Conservation (phyloP, 78 protist genomes). For the Dictyostelium brefeldianum region DNA sequence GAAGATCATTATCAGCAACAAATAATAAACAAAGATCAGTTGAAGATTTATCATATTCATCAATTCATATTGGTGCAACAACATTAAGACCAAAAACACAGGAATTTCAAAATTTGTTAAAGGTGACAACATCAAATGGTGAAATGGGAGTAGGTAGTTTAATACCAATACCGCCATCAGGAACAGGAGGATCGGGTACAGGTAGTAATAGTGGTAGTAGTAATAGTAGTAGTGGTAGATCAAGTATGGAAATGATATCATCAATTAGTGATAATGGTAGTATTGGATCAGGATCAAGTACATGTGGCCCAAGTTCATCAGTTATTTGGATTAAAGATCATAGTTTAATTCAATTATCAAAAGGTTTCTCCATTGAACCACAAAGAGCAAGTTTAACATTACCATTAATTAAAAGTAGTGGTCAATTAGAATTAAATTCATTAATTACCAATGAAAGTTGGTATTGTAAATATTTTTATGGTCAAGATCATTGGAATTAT, state of each 20-base stretch:
- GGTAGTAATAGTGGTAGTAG: background rate
- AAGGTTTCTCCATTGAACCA: slow-evolving; percentile 44
- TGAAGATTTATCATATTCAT: slow-evolving; percentile 2
- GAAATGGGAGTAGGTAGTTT: background rate
- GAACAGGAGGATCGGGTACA: background rate
- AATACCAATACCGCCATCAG: background rate
- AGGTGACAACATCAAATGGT: background rate
- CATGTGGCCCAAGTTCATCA: too few relatives aligned
- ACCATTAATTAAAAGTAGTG: background rate
- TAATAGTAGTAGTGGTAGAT: slow-evolving; percentile 4
- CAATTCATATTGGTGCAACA: background rate
- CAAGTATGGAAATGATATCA: background rate
- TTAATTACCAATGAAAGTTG: slow-evolving; percentile 61
- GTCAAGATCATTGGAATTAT: slow-evolving; percentile 42
- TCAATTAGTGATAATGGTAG: background rate
- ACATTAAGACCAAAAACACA: background rate
- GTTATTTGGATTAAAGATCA: slow-evolving; percentile 14
- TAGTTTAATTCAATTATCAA: slow-evolving; percentile 31
- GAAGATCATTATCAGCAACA: background rate
- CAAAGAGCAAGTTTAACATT: background rate
- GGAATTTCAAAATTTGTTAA: slow-evolving; percentile 14
- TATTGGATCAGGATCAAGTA: background rate
- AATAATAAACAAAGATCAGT: background rate
- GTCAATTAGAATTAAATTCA: slow-evolving; percentile 12
- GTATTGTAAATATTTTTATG: slow-evolving; percentile 63